Evolutionary conservation across 2,329 filamentous ascomycete genomes (phyloP).

Genomic region (Penicillium sp.): DNA sequence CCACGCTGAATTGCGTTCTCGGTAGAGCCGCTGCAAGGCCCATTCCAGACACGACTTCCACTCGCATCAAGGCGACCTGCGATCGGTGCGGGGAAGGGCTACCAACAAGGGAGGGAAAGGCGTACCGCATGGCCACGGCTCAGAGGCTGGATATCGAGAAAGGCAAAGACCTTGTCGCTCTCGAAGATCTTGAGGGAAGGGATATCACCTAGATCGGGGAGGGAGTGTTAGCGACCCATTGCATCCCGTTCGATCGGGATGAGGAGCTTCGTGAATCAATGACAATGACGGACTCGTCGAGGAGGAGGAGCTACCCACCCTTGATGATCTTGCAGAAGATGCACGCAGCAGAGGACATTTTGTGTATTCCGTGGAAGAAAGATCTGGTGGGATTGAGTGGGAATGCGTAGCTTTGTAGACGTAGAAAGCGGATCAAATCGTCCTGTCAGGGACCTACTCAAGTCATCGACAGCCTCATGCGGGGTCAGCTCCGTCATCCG

Average conservation of each 20-base stretch:
- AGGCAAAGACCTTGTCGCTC: slow-evolving; percentile 88
- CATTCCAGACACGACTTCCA: no score
- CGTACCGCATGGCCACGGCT: slow-evolving; percentile 85
- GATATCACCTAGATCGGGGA: slow-evolving; percentile 71
- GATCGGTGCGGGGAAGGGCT: slow-evolving; percentile 23
- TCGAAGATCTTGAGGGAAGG: slow-evolving; percentile 96
- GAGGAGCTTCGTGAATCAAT: background rate
- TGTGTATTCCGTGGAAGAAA: background rate
- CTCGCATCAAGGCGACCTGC: background rate
- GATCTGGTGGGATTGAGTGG: background rate
- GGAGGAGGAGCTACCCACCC: slow-evolving; percentile 53
- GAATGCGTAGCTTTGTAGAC: background rate
- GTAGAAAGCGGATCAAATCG: background rate
- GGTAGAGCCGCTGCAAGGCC: background rate
- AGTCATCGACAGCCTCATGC: slow-evolving; percentile 18
- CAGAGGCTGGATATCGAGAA: slow-evolving; percentile 92
- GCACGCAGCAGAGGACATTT: slow-evolving; percentile 62
- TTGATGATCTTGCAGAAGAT: slow-evolving; percentile 99
- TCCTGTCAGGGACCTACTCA: background rate
- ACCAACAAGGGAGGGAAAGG: slow-evolving; percentile 14
- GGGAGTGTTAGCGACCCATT: slow-evolving; percentile 3
- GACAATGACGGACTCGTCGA: background rate
- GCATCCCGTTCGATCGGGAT: background rate
- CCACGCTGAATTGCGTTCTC: background rate
- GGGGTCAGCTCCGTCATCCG: slow-evolving; percentile 15